These are phyloP conservation scores for Coemansia sp. DNA, from an alignment of 192 early-diverging fungal genomes.

Conservation along the genomic window DNA sequence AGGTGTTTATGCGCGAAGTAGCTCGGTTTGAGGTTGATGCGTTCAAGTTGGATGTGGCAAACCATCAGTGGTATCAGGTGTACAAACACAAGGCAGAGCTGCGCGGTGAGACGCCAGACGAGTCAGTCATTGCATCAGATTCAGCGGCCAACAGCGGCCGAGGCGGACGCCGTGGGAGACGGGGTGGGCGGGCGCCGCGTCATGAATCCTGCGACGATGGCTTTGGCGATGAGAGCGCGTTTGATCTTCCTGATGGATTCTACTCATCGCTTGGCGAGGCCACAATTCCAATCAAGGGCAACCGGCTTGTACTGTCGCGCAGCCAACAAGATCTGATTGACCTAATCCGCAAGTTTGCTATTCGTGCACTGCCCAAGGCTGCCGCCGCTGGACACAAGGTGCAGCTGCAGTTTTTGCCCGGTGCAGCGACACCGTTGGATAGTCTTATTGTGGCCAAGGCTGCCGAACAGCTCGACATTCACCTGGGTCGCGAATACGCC, in stretches of 20 bases:
- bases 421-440: conserved; percentile 34
- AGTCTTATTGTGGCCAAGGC: conserved; percentile 40
- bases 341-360: conserved; percentile 42
- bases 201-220: background rate
- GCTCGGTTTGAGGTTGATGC: conserved; percentile 78
- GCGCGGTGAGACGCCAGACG: conserved; percentile 37
- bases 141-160: background rate
- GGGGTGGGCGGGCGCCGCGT: conserved; percentile 3
- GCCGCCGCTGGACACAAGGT: conserved; percentile 31
- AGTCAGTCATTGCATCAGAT: conserved; percentile 22
- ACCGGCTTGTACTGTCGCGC: conserved; percentile 38
- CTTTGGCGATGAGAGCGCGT: conserved; percentile 16
- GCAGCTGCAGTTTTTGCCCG: conserved; percentile 47
- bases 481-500: conserved; percentile 49
- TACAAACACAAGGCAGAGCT: conserved; percentile 49
- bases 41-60: conserved; percentile 59
- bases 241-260: conserved; percentile 19
- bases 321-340: conserved; percentile 42
- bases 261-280: conserved; percentile 39
- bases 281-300: conserved; percentile 36
- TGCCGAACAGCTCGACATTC: conserved; percentile 37
- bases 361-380: conserved; percentile 44
- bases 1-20: conserved; percentile 78
- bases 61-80: conserved; percentile 56
- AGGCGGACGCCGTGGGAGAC: background rate